Conservation (phyloP, 2,329 filamentous ascomycete genomes). For the Fragosphaeria purpurea region DNA sequence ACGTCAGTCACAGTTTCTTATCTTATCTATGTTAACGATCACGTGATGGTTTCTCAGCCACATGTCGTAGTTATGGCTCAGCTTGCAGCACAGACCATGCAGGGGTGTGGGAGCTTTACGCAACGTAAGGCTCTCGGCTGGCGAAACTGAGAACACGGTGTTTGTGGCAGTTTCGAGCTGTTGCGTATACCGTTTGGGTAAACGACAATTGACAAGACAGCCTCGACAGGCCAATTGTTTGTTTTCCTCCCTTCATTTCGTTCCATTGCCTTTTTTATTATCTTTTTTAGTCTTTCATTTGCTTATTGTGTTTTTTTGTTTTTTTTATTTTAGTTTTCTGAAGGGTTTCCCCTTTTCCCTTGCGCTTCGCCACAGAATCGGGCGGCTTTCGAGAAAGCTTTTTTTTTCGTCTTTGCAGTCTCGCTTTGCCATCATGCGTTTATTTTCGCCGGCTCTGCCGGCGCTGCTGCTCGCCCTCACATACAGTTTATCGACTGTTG, state of each 20-base stretch:
- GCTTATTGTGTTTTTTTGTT: slow-evolving; percentile 2
- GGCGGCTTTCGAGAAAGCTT: slow-evolving; percentile 16
- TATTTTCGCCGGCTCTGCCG: slow-evolving; percentile 39
- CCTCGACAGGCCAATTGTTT: background rate
- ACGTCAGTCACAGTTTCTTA: too few relatives aligned
- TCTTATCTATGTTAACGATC: too few relatives aligned
- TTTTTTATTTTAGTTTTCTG: background rate
- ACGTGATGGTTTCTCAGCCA: background rate
- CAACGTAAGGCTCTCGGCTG: slow-evolving; percentile 27
- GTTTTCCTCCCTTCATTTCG: background rate
- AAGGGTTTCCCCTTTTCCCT: too few relatives aligned
- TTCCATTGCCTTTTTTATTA: slow-evolving; percentile 1
- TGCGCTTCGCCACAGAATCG: slow-evolving; percentile 8
- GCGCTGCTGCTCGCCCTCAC: slow-evolving; percentile 49
- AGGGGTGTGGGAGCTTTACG: slow-evolving; percentile 19
- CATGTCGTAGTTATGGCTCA: background rate
- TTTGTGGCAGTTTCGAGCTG: slow-evolving; percentile 15
- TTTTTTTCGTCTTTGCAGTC: slow-evolving; percentile 7
- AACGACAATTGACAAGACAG: background rate
- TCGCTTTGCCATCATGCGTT: slow-evolving; percentile 31
- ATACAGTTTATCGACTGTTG: slow-evolving; percentile 26
- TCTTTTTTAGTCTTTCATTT: background rate
- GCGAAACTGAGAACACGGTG: slow-evolving; percentile 20
- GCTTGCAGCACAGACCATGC: slow-evolving; percentile 6
- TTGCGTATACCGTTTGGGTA: slow-evolving; percentile 10